A percentile compares a stretch with the other conserved stretches of the same genome.
These are phyloP conservation scores for Rhizophagus clarus DNA, from an alignment of 192 early-diverging fungal species.

Conservation along the genomic window DNA sequence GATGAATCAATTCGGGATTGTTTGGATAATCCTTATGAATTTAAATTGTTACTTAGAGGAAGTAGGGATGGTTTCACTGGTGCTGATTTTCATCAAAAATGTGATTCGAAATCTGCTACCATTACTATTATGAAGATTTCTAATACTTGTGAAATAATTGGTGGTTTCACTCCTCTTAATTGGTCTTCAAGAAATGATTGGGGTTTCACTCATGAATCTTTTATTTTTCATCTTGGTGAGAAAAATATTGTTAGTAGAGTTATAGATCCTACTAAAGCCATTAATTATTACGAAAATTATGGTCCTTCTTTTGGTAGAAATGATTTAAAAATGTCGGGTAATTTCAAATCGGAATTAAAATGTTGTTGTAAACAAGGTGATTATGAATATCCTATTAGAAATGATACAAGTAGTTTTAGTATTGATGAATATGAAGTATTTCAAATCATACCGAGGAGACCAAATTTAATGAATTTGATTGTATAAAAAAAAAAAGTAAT, in stretches of 20 bases:
- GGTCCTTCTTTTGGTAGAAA: conserved; percentile 20
- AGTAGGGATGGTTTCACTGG: conserved; percentile 20
- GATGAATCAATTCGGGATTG: background rate
- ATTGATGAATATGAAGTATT: conserved; percentile 29
- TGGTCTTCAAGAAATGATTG: conserved; percentile 7
- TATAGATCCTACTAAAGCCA: background rate
- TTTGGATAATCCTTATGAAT: conserved; percentile 24
- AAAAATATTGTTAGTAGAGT: conserved; percentile 7
- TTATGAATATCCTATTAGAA: conserved; percentile 15
- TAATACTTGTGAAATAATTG: conserved; percentile 8
- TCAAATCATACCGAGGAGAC: background rate
- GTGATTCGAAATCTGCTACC: background rate
- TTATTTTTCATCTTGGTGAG: conserved; percentile 13
- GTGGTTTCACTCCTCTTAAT: conserved; percentile 7
- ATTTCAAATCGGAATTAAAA: background rate
- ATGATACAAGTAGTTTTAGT: background rate
- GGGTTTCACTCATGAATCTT: conserved; percentile 3
- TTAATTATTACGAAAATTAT: conserved; percentile 16
- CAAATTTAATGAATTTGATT: background rate
- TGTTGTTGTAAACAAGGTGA: conserved; percentile 17
- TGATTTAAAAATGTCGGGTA: conserved; percentile 16
- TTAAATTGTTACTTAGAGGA: conserved; percentile 23
- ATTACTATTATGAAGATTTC: conserved; percentile 21
- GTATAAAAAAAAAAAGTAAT: background rate
- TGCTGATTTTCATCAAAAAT: conserved; percentile 8